Percentiles rank a stretch among this genome's conserved stretches.
Evolutionary conservation across 2,329 filamentous ascomycete genomes (phyloP).

Genomic region (Fusarium pseudonygamai): DNA sequence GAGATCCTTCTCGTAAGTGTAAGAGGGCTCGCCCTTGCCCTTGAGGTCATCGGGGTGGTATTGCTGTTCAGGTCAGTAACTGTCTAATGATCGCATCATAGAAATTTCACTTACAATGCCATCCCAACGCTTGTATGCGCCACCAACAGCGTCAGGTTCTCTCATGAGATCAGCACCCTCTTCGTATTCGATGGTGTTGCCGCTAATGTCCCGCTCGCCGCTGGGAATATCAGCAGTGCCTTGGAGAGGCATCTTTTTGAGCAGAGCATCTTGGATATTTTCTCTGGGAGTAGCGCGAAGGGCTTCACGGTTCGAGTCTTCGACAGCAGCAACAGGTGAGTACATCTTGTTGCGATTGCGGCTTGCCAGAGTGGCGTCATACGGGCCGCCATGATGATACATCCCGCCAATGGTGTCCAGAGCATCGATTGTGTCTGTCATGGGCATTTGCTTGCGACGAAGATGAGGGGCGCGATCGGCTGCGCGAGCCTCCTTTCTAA

Average conservation of each 20-base stretch:
- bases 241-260: slow-evolving; percentile 80
- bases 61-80: slow-evolving; percentile 52
- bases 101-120: slow-evolving; percentile 68
- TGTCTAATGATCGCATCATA: neutral
- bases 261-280: slow-evolving; percentile 77
- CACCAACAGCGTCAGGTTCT: slow-evolving; percentile 72
- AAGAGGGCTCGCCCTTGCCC: slow-evolving; percentile 83
- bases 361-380: slow-evolving; percentile 80
- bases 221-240: slow-evolving; percentile 81
- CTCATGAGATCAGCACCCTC: slow-evolving; percentile 90
- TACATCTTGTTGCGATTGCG: slow-evolving; percentile 71
- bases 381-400: slow-evolving; percentile 93
- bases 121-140: slow-evolving; percentile 81
- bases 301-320: slow-evolving; percentile 77
- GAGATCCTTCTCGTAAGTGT: slow-evolving; percentile 72
- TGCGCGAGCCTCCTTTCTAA: slow-evolving; percentile 69
- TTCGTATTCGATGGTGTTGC: slow-evolving; percentile 78
- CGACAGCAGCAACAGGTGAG: slow-evolving; percentile 81
- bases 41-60: slow-evolving; percentile 83
- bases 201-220: slow-evolving; percentile 73
- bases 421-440: slow-evolving; percentile 81
- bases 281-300: slow-evolving; percentile 82
- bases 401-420: slow-evolving; percentile 74
- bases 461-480: slow-evolving; percentile 75
- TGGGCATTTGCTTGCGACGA: slow-evolving; percentile 71